A percentile compares a stretch with the other conserved stretches of the same genome.
These are phyloP conservation scores for Tulasnella sp. DNA, from an alignment of 768 basidiomycete species.

Conservation along the genomic window DNA sequence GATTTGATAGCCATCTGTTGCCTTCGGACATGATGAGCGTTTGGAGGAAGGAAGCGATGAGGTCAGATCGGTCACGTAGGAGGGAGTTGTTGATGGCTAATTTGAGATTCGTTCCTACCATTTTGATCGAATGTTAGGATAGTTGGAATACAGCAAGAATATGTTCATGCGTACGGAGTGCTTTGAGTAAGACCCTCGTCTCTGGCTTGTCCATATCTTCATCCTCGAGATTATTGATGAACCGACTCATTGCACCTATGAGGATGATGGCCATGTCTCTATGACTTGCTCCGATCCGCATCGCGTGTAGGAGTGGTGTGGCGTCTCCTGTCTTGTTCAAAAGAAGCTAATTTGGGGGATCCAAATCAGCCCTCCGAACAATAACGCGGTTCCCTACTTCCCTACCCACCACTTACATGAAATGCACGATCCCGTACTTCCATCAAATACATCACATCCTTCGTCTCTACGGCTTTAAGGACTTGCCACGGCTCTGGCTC, in stretches of 20 bases:
- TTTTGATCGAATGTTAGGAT: not conserved
- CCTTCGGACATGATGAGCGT: conserved; percentile 96
- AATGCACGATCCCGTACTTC: conserved; percentile 69
- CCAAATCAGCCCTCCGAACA: no score
- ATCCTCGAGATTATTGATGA: conserved; percentile 80
- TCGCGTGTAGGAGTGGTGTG: conserved; percentile 85
- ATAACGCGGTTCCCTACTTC: no score
- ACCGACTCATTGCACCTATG: conserved; percentile 83
- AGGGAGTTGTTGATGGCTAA: conserved; percentile 85
- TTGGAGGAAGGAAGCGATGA: conserved; percentile 89
- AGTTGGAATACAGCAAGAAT: no score
- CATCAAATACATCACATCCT: conserved; percentile 62
- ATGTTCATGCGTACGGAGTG: conserved; percentile 67
- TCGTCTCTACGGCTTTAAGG: conserved; percentile 73
- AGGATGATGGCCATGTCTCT: conserved; percentile 75
- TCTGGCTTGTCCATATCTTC: conserved; percentile 57
- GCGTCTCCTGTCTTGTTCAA: conserved; percentile 76
- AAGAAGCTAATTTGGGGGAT: conserved; percentile 48
- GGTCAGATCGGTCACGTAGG: conserved; percentile 65
- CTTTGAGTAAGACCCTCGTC: conserved; percentile 65
- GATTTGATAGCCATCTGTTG: conserved; percentile 72
- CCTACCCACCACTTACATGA: conserved; percentile 40
- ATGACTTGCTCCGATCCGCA: conserved; percentile 34
- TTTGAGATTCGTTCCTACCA: conserved; percentile 77
- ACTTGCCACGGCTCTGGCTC: conserved; percentile 52